Base-by-base conservation (phyloP, 257 asterid genomes). In the Nyctanthes arbortristis region DNA sequence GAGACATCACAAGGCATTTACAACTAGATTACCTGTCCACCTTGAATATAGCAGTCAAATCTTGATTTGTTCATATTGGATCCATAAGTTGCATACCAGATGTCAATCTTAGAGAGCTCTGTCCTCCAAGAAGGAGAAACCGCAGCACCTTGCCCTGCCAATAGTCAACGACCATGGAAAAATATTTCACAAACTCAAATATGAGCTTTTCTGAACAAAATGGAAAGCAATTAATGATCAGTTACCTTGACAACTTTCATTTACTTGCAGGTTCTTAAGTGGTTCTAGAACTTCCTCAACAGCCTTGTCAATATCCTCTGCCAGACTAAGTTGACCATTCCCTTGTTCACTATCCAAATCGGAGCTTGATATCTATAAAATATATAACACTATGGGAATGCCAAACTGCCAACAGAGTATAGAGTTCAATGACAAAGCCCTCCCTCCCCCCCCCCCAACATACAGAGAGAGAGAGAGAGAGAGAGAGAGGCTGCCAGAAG, bases 41-140 rank as follows among this genome's bases (percentile, higher is more conserved):
- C 97, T 78, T 82, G 85, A 75, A 93, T 85, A 78, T 93, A 93
- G 83, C 98, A 90, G 34, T 54, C 74, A 63, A 93, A 84, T 80
- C 98, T 84, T 49, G 96, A 70, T 36, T 54, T 54, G 65, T 72
- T 71, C 94, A 90, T 90, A 78, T 90, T 93, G 74, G 97, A 93
- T 74, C 98, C 98, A 71, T 18, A 93, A 35, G 91, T 36, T 37
- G 98, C 98, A 82, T 90, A 93, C 97, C 97, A 93, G 63, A 90
- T 22, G 61, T 83, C 56, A 68, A 82, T 77, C 77, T 83, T 82
- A 8, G 89, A 83, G 73, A 87, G 90, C 73, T 88, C 91, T 55
- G 82, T 78, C 77, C 96, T 84, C 97, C 96, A 93, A 58, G 81
- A 62, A 64, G 80, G 80, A 67, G 71, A 61, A 75, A 71, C 65